Evolutionary conservation across 2,329 filamentous ascomycete species (phyloP), one percentile per base, ranked within the genome.

Genomic region (Fusarium sp.): DNA sequence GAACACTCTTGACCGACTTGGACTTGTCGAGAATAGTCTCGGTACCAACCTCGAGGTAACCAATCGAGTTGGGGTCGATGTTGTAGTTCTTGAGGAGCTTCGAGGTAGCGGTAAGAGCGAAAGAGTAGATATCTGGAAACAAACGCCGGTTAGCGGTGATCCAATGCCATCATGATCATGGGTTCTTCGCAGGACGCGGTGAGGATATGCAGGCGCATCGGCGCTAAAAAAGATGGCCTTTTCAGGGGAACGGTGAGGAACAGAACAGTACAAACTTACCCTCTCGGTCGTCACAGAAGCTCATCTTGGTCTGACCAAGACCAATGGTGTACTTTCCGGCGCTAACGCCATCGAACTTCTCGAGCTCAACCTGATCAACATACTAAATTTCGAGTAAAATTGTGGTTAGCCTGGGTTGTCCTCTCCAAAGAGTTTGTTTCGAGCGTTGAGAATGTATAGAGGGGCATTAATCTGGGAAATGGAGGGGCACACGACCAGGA

Each of bases 241-340:
- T 37, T 50, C 52, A 45, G 41, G 60, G 59, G 57, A 23, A 56
- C 58, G 60, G 49, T 64, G 57, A 52, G 45, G 50, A 50, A 60
- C 50, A 38, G 52, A 49, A 61, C 49, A 58, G 69, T 45, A 55
- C 45, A 61, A 71, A 65, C 49, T 69, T 80, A 94, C 92, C 92
- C 85, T 96, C 92, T 78, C 92, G 89, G 78, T 96, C 92, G 82
- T 96, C 92, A 80, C 92, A 95, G 83, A 96, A 96, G 85, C 89
- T 91, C 92, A 96, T 96, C 84, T 92, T 93, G 78, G 91, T 95
- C 87, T 96, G 92, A 76, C 92, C 92, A 59, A 96, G 90, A 80
- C 92, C 92, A 83, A 96, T 95, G 77, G 92, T 96, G 86, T 96
- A 96, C 84, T 96, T 96, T 73, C 92, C 92, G 59, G 89, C 80